These are phyloP conservation scores for Cichorium intybus DNA, from an alignment of 140 eudicot species.

Conservation along the genomic window DNA sequence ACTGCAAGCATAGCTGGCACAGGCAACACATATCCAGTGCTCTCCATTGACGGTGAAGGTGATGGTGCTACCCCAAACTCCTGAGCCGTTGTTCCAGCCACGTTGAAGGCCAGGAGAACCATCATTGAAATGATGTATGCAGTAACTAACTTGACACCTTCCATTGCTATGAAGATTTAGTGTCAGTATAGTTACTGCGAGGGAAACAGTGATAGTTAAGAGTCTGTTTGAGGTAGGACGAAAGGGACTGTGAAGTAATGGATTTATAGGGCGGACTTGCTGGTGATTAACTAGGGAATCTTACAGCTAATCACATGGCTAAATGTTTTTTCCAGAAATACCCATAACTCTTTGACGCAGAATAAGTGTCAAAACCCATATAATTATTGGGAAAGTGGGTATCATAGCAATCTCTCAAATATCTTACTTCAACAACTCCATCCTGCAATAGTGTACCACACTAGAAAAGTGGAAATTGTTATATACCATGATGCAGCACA, in stretches of 20 bases:
- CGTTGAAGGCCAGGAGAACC: conserved; percentile 27
- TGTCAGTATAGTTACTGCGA: not conserved
- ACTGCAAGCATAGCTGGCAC: too few relatives aligned
- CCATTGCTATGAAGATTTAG: conserved; percentile 11
- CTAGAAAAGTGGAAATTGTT: too few relatives aligned
- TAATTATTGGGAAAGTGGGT: conserved; percentile 26
- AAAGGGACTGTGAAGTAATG: not conserved
- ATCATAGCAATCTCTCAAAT: conserved; percentile 16
- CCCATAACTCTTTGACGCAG: conserved; percentile 20
- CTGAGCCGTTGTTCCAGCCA: too few relatives aligned
- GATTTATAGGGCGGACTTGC: conserved; percentile 13
- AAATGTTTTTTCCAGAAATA: too few relatives aligned
- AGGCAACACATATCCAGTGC: too few relatives aligned
- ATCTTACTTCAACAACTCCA: conserved; percentile 3
- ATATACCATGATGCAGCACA: too few relatives aligned
- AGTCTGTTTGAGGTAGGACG: conserved; percentile 3
- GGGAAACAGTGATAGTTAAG: not conserved
- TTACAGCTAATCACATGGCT: too few relatives aligned
- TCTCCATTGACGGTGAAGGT: too few relatives aligned
- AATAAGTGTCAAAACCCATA: too few relatives aligned
- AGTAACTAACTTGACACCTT: conserved; percentile 24
- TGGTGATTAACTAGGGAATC: too few relatives aligned
- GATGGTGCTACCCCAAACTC: too few relatives aligned
- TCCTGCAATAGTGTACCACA: conserved; percentile 9
- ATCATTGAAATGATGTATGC: conserved; percentile 14